These are phyloP conservation scores for Phytophthora sojae DNA, from an alignment of 352 stramenopile genomes.

Conservation along the genomic window DNA sequence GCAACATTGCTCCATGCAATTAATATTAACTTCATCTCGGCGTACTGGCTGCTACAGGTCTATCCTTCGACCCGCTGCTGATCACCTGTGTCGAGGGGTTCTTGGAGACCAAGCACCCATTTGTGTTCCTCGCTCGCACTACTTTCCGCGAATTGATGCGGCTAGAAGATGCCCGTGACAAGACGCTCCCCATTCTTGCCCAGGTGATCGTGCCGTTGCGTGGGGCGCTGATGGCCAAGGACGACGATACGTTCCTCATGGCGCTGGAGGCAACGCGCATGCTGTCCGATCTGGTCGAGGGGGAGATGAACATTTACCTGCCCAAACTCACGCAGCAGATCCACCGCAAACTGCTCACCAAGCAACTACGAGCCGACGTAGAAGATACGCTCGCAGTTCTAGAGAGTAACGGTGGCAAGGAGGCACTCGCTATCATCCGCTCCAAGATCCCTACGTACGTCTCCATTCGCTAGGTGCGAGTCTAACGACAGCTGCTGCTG, in stretches of 20 bases:
- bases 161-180: constrained; percentile 67
- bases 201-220: constrained; percentile 72
- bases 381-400: constrained; percentile 73
- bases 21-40: neutral
- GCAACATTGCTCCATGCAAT: neutral
- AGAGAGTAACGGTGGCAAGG: constrained; percentile 77
- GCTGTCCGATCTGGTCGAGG: constrained; percentile 69
- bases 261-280: constrained; percentile 71
- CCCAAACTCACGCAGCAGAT: constrained; percentile 83
- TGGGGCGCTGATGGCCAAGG: constrained; percentile 66
- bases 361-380: constrained; percentile 57
- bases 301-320: constrained; percentile 81
- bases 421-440: constrained; percentile 77
- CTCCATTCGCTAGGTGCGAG: constrained; percentile 50
- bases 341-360: constrained; percentile 73
- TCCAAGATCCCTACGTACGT: constrained; percentile 84
- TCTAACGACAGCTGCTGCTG: neutral
- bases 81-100: constrained; percentile 80
- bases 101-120: constrained; percentile 76
- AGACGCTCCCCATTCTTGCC: constrained; percentile 59
- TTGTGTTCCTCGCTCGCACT: constrained; percentile 78
- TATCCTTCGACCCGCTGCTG: constrained; percentile 75
- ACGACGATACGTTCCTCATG: constrained; percentile 78
- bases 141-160: constrained; percentile 80
- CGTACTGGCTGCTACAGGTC: constrained; percentile 21